Base-by-base conservation (phyloP, 352 stramenopile species). In the Vaucheria bursata region DNA sequence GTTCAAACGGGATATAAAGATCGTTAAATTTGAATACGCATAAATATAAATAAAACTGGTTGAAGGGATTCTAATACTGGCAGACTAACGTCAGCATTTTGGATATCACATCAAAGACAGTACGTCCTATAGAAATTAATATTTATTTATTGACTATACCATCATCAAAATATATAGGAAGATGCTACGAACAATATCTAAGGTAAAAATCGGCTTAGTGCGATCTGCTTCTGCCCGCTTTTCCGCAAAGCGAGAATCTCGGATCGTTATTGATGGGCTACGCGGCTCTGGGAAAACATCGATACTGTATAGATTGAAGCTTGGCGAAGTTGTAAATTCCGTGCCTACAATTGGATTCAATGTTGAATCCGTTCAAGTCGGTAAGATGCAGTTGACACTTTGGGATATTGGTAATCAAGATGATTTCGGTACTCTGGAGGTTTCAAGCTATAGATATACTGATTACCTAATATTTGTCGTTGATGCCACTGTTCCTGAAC, bases 221-320 rank as follows among this genome's bases (percentile, higher is more conserved):
- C n/a, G n/a, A n/a, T n/a, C n/a, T n/a, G n/a, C n/a, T n/a, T n/a
- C n/a, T n/a, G n/a, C n/a, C n/a, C n/a, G n/a, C n/a, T n/a, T n/a
- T n/a, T n/a, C 93, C 73, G 90, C 90, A 81, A 92, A 91, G 84
- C 88, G 84, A 18, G 85, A 91, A 45, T 89, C 92, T 45, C 88
- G 89, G 45, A 95, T 95, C 77, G 86, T 95, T 8, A 88, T 95
- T 8, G 88, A 95, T 0, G 91, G 89, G 1, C 86, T 95, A 31
- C 90, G 94, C 79, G 94, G 94, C 80, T 93, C 88, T 82, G 90
- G 91, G 80, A 95, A 95, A 85, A 94, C 91, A 66, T 94, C 91
- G 38, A 85, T 95, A n/a, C 88, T 95, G 75, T 93, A 95, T 79
- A 88, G 94, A 79, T 86, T 95, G 74, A 95, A 95, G 78, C 91